Conservation (phyloP, 495 filamentous ascomycete genomes). For the Darksidea phi region DNA sequence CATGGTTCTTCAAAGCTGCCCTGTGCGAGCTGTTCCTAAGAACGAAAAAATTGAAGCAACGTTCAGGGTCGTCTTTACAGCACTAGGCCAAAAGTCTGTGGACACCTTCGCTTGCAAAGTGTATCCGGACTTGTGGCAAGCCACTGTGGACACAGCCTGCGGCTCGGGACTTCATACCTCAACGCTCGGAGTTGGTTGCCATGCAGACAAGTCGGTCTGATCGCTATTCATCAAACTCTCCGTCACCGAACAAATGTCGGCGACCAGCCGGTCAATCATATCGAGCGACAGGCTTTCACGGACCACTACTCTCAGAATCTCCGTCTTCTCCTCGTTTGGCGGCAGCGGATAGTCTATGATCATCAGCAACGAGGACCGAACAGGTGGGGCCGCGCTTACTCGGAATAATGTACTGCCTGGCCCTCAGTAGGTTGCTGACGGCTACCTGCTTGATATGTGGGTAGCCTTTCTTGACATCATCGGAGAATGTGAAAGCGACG, state of each 20-base stretch:
- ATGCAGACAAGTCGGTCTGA: constrained; percentile 45
- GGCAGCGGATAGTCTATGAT: constrained; percentile 63
- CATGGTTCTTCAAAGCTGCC: too few species aligned
- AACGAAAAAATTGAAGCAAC: too few species aligned
- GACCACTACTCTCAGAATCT: constrained; percentile 69
- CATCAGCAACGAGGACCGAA: constrained; percentile 18
- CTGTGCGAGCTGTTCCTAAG: too few species aligned
- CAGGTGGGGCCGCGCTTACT: constrained; percentile 45
- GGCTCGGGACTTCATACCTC: constrained; percentile 25
- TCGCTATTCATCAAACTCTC: constrained; percentile 57
- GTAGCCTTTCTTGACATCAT: constrained; percentile 61
- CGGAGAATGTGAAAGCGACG: constrained; percentile 65
- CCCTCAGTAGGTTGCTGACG: constrained; percentile 63
- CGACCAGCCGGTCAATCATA: constrained; percentile 61
- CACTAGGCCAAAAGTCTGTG: too few species aligned
- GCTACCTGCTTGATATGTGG: constrained; percentile 65
- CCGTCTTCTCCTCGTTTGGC: constrained; percentile 60
- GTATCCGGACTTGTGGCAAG: too few species aligned
- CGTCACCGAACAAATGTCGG: constrained; percentile 57
- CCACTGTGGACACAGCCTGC: too few species aligned
- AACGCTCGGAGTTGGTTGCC: constrained; percentile 43
- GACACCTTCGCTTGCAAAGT: too few species aligned
- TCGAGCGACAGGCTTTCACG: constrained; percentile 69
- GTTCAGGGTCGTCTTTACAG: too few species aligned
- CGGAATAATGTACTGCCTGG: constrained; percentile 73